Conservation (phyloP, 345 rosid species). For the Citrus unshiu region DNA sequence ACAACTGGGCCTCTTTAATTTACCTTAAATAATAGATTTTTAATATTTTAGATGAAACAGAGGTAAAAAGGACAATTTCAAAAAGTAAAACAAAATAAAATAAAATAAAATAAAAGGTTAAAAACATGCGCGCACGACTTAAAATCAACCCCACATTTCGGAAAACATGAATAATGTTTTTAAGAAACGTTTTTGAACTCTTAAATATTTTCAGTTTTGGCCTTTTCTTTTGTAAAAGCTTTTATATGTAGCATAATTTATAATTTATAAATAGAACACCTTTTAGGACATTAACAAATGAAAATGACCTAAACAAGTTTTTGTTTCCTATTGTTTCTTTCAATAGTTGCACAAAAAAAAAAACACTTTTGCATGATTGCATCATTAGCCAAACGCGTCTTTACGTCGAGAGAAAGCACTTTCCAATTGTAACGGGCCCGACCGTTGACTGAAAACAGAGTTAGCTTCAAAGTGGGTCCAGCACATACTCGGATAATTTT, state of each 20-base stretch:
- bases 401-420: background rate
- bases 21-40: too few relatives aligned
- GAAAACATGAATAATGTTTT: too few relatives aligned
- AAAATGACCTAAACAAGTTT: background rate
- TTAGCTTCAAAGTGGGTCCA: constrained; percentile 16
- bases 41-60: too few relatives aligned
- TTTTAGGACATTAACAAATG: background rate
- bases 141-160: too few relatives aligned
- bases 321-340: too few relatives aligned
- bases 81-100: too few relatives aligned
- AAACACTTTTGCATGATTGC: background rate
- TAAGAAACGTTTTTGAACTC: too few relatives aligned
- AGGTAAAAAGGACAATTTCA: too few relatives aligned
- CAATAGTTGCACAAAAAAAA: background rate
- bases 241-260: background rate
- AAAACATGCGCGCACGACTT: too few relatives aligned
- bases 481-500: background rate
- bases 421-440: background rate
- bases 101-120: too few relatives aligned
- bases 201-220: too few relatives aligned
- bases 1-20: background rate
- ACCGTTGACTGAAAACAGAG: background rate
- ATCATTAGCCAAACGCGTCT: background rate
- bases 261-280: background rate
- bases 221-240: background rate